A percentile compares a stretch with the other conserved stretches of the same genome.
phyloP scores from a whole-genome alignment of 257 asterid genomes.

The Thymus mandschuricus region DNA sequence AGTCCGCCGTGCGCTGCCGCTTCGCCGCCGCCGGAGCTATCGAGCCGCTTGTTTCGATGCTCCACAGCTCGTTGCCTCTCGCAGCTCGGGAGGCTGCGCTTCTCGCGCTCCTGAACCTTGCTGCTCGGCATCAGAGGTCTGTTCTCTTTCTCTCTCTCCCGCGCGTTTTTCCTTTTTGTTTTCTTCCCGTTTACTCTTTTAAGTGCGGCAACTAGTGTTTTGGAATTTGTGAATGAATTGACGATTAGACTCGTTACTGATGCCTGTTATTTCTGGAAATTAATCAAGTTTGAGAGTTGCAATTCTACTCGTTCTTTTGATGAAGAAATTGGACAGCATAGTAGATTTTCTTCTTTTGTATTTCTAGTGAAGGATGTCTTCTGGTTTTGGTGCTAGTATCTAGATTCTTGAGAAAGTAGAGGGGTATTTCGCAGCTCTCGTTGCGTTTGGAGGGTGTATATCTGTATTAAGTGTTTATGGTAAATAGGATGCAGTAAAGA shows the following conservation, averaged over 20 bases:
- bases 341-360: background rate
- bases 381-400: background rate
- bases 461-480: background rate
- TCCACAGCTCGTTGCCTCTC: constrained; percentile 50
- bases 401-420: too few species aligned
- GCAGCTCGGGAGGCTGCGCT: constrained; percentile 83
- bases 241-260: background rate
- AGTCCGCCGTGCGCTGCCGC: constrained; percentile 66
- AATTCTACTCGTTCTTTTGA: constrained; percentile 4
- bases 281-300: constrained; percentile 10
- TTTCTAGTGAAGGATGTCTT: background rate
- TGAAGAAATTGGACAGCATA: constrained; percentile 10
- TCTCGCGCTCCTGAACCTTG: constrained; percentile 90
- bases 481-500: background rate
- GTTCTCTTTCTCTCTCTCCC: constrained; percentile 2
- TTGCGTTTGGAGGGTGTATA: background rate
- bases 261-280: background rate
- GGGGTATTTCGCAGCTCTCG: background rate
- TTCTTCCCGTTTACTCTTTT: background rate
- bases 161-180: background rate
- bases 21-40: constrained; percentile 85
- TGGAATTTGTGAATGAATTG: constrained; percentile 17
- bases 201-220: background rate
- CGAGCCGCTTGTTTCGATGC: constrained; percentile 84
- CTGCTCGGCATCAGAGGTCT: constrained; percentile 81